These are phyloP conservation scores for Perkinsus olseni DNA, from an alignment of 169 alveolate species.

Conservation along the genomic window DNA sequence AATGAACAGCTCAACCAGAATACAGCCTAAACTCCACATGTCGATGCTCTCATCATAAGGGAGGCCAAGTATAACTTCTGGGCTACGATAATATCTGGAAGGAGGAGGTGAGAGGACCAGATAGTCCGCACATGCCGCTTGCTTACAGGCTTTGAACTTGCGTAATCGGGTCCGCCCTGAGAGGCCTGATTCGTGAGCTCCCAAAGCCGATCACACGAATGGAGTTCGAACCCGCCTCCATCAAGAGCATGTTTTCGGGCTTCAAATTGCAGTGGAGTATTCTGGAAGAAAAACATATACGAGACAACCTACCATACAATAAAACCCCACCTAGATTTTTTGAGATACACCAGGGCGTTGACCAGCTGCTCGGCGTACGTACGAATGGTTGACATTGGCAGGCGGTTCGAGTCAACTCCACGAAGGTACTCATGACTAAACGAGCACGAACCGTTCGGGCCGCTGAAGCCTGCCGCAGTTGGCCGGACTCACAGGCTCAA, in stretches of 20 bases:
- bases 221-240: slow-evolving; percentile 52
- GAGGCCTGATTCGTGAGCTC: neutral
- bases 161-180: neutral
- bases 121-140: neutral
- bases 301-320: neutral
- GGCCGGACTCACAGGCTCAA: neutral
- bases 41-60: slow-evolving; percentile 25
- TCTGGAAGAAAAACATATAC: neutral
- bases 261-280: slow-evolving; percentile 58
- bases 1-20: slow-evolving; percentile 22
- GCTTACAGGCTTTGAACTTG: neutral
- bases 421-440: neutral
- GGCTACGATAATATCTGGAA: slow-evolving; percentile 27
- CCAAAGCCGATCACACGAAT: neutral
- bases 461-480: neutral
- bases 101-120: neutral
- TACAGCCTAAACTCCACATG: slow-evolving; percentile 38
- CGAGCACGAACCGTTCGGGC: neutral
- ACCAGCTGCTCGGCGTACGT: neutral
- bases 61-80: slow-evolving; percentile 26
- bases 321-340: neutral
- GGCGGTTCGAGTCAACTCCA: neutral
- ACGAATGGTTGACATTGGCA: neutral
- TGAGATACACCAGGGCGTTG: neutral
- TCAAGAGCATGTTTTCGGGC: slow-evolving; percentile 64